Evolutionary conservation across 306 rosid species (phyloP).

Genomic region (Casuarina glauca): DNA sequence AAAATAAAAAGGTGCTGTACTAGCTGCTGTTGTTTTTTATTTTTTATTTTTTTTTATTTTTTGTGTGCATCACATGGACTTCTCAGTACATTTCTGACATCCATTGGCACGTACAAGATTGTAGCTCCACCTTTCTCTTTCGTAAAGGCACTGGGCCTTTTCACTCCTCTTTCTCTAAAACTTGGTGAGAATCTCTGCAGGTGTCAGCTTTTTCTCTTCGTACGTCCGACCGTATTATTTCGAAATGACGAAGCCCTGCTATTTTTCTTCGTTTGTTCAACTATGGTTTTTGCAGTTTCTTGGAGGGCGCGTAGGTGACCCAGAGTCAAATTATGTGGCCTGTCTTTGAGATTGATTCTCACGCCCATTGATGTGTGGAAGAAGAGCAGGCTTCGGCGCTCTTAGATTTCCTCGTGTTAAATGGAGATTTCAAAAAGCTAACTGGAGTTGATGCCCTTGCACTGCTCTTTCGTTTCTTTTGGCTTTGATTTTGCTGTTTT

Average conservation of each 20-base stretch:
- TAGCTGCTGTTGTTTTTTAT: constrained; percentile 26
- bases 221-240: constrained; percentile 51
- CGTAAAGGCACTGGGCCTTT: constrained; percentile 33
- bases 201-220: constrained; percentile 33
- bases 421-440: background rate
- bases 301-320: background rate
- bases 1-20: background rate
- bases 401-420: background rate
- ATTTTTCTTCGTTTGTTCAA: background rate
- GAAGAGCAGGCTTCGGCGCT: background rate
- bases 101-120: constrained; percentile 3
- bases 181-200: constrained; percentile 39
- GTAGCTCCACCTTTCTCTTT: constrained; percentile 13
- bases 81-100: constrained; percentile 30
- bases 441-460: background rate
- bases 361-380: background rate
- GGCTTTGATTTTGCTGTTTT: background rate
- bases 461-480: background rate
- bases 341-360: background rate
- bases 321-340: background rate
- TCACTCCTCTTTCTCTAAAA: background rate
- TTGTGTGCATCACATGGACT: constrained; percentile 33
- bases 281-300: background rate
- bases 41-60: background rate
- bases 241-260: constrained; percentile 47